Conservation (phyloP, 331 rosid genomes). For the Cydonia oblonga region DNA sequence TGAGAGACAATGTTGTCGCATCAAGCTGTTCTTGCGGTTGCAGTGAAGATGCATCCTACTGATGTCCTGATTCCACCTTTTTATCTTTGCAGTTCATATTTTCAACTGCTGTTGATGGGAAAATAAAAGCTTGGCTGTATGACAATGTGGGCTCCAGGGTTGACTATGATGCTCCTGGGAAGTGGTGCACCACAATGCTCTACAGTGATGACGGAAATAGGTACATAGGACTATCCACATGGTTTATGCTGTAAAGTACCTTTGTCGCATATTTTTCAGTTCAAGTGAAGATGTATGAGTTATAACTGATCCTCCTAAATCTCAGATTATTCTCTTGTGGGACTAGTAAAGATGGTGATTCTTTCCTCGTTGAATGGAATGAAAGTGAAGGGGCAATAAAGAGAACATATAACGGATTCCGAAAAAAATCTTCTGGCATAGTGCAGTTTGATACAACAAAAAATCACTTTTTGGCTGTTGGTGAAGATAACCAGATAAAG, state of each 20-base stretch:
- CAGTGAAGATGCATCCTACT: not conserved
- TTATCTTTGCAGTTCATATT: constrained; percentile 16
- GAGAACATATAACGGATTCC: constrained; percentile 5
- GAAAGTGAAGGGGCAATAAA: constrained; percentile 22
- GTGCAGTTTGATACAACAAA: constrained; percentile 22
- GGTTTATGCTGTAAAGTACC: not conserved
- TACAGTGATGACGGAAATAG: constrained; percentile 23
- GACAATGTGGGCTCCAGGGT: constrained; percentile 18
- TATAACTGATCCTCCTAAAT: not conserved
- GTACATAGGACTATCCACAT: not conserved
- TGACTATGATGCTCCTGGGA: constrained; percentile 24
- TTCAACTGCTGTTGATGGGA: constrained; percentile 19
- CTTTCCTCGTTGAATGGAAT: constrained; percentile 21
- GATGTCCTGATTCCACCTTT: not conserved
- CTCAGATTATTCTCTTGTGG: constrained; percentile 22
- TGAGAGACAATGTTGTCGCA: not conserved
- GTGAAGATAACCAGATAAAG: constrained; percentile 12
- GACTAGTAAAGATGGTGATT: constrained; percentile 18
- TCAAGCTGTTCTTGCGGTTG: constrained; percentile 4
- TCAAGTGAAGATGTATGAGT: no score
- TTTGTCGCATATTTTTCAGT: not conserved
- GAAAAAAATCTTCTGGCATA: constrained; percentile 11
- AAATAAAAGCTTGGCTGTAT: constrained; percentile 23
- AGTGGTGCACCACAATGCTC: constrained; percentile 17
- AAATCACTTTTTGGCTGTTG: constrained; percentile 20